These are phyloP conservation scores for Domatiomyces catenatus DNA, from an alignment of 2,329 filamentous ascomycete genomes.

Conservation along the genomic window DNA sequence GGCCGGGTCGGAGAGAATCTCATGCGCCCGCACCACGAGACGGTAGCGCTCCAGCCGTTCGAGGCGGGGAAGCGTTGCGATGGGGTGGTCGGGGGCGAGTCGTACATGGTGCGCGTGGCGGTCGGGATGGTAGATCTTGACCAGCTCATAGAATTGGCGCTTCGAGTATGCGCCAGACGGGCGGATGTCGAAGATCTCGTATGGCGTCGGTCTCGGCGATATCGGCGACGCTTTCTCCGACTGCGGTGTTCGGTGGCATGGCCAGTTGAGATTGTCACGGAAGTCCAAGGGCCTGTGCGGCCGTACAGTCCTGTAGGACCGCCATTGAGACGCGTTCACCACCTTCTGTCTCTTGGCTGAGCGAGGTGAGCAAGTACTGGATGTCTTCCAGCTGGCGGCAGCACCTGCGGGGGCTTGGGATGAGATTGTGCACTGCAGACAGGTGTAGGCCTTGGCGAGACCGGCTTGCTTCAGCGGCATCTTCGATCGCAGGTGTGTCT, in stretches of 20 bases:
- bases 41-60: conserved; percentile 76
- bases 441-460: conserved; percentile 24
- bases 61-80: conserved; percentile 39
- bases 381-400: conserved; percentile 19
- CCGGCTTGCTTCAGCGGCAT: conserved; percentile 33
- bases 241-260: conserved; percentile 7
- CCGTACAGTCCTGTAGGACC: conserved; percentile 25
- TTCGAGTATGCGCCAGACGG: conserved; percentile 62
- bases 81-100: conserved; percentile 17
- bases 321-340: conserved; percentile 13
- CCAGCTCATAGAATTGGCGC: conserved; percentile 69
- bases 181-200: conserved; percentile 62
- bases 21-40: conserved; percentile 72
- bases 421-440: conserved; percentile 22
- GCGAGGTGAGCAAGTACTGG: conserved; percentile 9
- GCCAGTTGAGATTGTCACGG: conserved; percentile 18
- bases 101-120: conserved; percentile 25
- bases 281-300: conserved; percentile 16
- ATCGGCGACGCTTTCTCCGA: neutral
- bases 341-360: conserved; percentile 7
- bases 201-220: conserved; percentile 36
- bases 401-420: conserved; percentile 18
- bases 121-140: conserved; percentile 94
- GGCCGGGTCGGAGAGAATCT: conserved; percentile 65
- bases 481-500: conserved; percentile 15